Conservation (phyloP, 129 eudicot species). For the Chrysanthemum lavandulifolium region DNA sequence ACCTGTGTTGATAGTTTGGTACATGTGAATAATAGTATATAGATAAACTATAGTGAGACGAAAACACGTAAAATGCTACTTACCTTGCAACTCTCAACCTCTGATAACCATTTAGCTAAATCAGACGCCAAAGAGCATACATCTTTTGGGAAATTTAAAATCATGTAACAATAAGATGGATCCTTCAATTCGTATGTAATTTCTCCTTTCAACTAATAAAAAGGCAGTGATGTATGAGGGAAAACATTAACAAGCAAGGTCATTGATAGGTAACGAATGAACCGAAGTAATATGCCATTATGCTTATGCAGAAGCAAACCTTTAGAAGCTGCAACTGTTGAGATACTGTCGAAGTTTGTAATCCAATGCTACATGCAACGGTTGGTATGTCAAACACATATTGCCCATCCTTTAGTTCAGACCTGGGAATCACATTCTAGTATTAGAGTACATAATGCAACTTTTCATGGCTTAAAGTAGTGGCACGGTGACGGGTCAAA, state of each 20-base stretch:
- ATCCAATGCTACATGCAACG: conserved; percentile 59
- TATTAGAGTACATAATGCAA: conserved; percentile 8
- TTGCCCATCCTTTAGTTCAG: conserved; percentile 81
- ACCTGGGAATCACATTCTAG: conserved; percentile 42
- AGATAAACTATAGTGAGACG: neutral
- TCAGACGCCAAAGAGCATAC: conserved; percentile 69
- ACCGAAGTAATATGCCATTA: neutral
- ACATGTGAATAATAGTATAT: neutral
- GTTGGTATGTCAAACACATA: conserved; percentile 84
- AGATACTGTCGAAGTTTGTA: conserved; percentile 43
- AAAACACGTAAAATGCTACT: neutral
- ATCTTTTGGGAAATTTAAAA: conserved; percentile 62
- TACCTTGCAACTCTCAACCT: conserved; percentile 88
- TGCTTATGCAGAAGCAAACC: conserved; percentile 36
- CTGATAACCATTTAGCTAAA: conserved; percentile 80
- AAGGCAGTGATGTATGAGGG: neutral
- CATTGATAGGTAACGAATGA: neutral
- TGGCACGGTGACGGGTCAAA: neutral
- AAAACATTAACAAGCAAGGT: conserved; percentile 14
- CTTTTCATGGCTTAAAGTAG: conserved; percentile 15
- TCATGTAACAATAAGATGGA: conserved; percentile 75
- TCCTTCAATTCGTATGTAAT: conserved; percentile 91
- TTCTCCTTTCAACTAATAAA: conserved; percentile 64
- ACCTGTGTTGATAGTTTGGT: conserved; percentile 46
- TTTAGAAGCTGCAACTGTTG: conserved; percentile 69